phyloP scores from a whole-genome alignment of 192 early-diverging fungal genomes.

The Umbelopsis sp. region DNA sequence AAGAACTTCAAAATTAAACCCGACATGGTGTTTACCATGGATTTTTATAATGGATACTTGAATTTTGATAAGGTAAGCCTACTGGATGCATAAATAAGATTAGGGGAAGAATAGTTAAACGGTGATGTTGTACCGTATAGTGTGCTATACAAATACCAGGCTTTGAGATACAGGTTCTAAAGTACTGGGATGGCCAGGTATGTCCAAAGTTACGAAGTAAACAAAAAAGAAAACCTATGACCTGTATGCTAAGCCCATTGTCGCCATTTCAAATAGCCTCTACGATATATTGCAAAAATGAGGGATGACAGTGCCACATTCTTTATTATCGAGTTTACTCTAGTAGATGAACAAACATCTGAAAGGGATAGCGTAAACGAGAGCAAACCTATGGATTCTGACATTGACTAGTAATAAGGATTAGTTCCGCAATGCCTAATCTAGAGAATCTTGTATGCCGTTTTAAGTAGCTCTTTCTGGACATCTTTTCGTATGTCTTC shows the following conservation, averaged over 20 bases:
- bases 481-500: neutral
- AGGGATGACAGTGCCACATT: conserved; percentile 59
- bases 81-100: neutral
- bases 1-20: conserved; percentile 52
- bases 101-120: neutral
- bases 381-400: conserved; percentile 1
- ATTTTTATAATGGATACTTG: conserved; percentile 63
- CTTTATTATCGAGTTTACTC: conserved; percentile 69
- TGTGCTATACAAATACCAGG: conserved; percentile 40
- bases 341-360: conserved; percentile 37
- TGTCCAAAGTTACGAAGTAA: conserved; percentile 17
- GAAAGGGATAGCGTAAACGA: neutral
- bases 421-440: neutral
- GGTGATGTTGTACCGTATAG: neutral
- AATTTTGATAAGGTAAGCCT: conserved; percentile 46
- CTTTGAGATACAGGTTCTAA: conserved; percentile 49
- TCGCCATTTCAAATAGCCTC: conserved; percentile 64
- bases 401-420: neutral
- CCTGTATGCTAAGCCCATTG: too few species aligned
- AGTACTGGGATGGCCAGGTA: conserved; percentile 67
- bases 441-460: conserved; percentile 1
- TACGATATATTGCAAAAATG: conserved; percentile 73
- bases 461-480: neutral
- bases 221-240: conserved; percentile 34
- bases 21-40: conserved; percentile 73